These are phyloP conservation scores for Angomonas deanei DNA, from an alignment of 208 protist genomes.

Conservation along the genomic window DNA sequence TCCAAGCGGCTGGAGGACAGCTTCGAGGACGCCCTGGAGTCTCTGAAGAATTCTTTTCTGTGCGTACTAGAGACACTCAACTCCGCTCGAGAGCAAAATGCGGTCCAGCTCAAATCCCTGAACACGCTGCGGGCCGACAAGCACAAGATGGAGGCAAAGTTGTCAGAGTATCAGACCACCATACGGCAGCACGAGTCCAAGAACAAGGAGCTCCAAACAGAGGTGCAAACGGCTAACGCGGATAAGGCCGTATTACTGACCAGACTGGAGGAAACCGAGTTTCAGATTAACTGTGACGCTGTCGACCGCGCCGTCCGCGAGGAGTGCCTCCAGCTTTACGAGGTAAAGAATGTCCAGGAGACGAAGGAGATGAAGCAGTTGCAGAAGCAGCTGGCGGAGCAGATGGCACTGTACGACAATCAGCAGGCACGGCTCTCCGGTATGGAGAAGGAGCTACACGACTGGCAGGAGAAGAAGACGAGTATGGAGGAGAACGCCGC, in stretches of 20 bases:
- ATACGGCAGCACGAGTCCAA: neutral
- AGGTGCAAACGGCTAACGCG: slow-evolving; percentile 10
- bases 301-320: slow-evolving; percentile 33
- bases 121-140: slow-evolving; percentile 16
- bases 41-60: neutral
- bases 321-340: slow-evolving; percentile 30
- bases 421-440: slow-evolving; percentile 29
- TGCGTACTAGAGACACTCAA: slow-evolving; percentile 4
- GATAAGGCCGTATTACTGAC: slow-evolving; percentile 16
- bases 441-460: slow-evolving; percentile 39
- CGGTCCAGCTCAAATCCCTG: slow-evolving; percentile 12
- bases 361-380: slow-evolving; percentile 25
- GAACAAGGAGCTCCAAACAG: neutral
- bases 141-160: slow-evolving; percentile 9
- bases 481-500: slow-evolving; percentile 19
- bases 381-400: slow-evolving; percentile 35
- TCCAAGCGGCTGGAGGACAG: slow-evolving; percentile 12
- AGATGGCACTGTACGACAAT: slow-evolving; percentile 27
- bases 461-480: slow-evolving; percentile 18
- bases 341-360: slow-evolving; percentile 15
- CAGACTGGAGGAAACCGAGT: slow-evolving; percentile 18
- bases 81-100: slow-evolving; percentile 16
- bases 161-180: slow-evolving; percentile 1
- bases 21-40: neutral
- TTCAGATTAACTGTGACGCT: slow-evolving; percentile 28